Evolutionary conservation across 768 basidiomycete genomes (phyloP), one percentile per base, ranked within the genome.

Genomic region (Melanogaster broomeanus): DNA sequence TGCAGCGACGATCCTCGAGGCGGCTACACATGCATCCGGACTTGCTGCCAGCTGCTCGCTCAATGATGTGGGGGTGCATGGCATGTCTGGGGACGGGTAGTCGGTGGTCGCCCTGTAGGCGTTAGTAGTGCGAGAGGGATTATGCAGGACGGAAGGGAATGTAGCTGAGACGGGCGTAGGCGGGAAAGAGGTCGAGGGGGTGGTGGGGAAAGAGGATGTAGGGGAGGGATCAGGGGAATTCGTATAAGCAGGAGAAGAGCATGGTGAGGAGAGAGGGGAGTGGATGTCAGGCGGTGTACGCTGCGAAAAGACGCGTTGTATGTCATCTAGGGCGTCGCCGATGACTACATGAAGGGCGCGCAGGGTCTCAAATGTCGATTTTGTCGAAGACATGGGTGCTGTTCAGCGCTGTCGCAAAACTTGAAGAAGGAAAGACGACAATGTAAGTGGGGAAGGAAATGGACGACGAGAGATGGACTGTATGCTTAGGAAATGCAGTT

Each of bases 251-350:
- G 59, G 56, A 1, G 59, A 66, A 6, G 62, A 57, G 22, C 44
- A 53, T 6, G 35, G 58, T 0, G 60, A 62, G 2, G 58, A 40
- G 33, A 56, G 56, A 5, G 51, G 50, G 15, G 52, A 42, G 10
- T 56, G 48, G 18, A 67, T 11, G 3, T 57, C 55, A 2, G 42
- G 49, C 3, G 42, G 8, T 11, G 5, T 28, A 1, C 34, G 47
- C 15, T 64, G 63, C 25, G 70, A 64, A 62, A 84, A 88, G 45
- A 86, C 71, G 45, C 71, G 72, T 65, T 88, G 82, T 15, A 90
- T 84, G 58, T 87, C 84, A 67, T 82, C 77, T 55, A 89, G 69
- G 22, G 87, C 85, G 57, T 84, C 75, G 60, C 81, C 83, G 58
- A 90, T 79, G 61, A 89, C 78, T 55, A 77, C 68, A 55, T 87